These are phyloP conservation scores for Cercospora brassicicola DNA, from an alignment of 2,329 filamentous ascomycete species.

Conservation along the genomic window DNA sequence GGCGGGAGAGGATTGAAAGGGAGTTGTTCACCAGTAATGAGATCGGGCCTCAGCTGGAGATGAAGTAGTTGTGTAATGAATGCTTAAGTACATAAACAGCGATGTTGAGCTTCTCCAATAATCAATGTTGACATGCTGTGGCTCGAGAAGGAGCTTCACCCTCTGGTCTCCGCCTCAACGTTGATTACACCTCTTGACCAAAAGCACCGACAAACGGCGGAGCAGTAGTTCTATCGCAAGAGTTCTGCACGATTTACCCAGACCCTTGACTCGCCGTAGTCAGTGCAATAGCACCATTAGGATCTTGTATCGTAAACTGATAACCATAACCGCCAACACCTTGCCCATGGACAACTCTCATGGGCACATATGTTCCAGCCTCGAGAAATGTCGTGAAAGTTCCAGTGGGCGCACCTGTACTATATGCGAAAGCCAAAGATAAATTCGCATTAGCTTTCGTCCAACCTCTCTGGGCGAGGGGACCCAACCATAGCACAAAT, in stretches of 20 bases:
- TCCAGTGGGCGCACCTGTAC: neutral
- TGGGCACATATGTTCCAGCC: constrained; percentile 13
- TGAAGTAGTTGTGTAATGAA: neutral
- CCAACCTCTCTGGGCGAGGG: constrained; percentile 12
- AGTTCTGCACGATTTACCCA: constrained; percentile 8
- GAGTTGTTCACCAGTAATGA: constrained; percentile 23
- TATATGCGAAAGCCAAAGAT: constrained; percentile 8
- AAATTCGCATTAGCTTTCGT: constrained; percentile 18
- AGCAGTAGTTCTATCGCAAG: constrained; percentile 9
- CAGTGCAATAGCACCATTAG: constrained; percentile 9
- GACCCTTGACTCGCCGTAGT: constrained; percentile 2
- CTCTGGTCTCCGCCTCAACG: too few relatives aligned
- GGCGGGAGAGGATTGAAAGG: constrained; percentile 32
- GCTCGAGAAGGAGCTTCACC: too few relatives aligned
- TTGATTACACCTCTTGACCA: neutral
- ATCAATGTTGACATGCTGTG: neutral
- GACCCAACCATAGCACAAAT: constrained; percentile 11
- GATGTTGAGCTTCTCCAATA: neutral
- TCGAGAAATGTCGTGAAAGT: neutral
- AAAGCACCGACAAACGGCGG: neutral
- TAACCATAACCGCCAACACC: constrained; percentile 14
- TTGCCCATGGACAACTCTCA: constrained; percentile 19
- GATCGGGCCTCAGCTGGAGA: neutral
- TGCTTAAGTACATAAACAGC: neutral
- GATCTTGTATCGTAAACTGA: constrained; percentile 11